Evolutionary conservation across 2,329 filamentous ascomycete species (phyloP).

Genomic region (Penicillium sp.): DNA sequence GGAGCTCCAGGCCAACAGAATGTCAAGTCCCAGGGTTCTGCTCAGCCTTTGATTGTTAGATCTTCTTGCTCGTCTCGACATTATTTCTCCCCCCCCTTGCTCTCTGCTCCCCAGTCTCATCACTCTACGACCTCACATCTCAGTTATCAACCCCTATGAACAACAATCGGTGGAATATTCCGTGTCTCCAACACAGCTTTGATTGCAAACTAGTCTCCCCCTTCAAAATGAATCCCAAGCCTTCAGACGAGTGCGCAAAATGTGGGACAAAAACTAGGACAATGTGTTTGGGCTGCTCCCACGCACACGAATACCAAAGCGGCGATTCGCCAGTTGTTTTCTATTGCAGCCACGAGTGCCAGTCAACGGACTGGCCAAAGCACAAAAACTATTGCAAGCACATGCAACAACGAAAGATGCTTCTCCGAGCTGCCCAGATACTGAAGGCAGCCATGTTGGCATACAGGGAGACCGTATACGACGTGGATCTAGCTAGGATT

Average conservation of each 20-base stretch:
- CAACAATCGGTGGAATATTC: not conserved
- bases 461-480: not conserved
- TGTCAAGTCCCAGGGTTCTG: not conserved
- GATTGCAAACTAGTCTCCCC: not conserved
- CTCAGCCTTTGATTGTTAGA: not conserved
- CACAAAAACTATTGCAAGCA: not conserved
- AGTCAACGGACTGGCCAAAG: not conserved
- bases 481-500: not conserved
- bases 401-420: not conserved
- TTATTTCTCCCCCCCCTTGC: not conserved
- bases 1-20: not conserved
- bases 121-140: not conserved
- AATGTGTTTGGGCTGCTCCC: not conserved
- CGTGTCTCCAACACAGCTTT: not conserved
- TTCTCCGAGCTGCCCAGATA: not conserved
- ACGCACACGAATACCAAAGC: not conserved
- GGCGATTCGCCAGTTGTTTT: not conserved
- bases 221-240: not conserved
- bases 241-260: not conserved
- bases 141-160: not conserved
- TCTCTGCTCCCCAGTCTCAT: not conserved
- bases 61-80: not conserved
- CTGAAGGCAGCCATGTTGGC: not conserved
- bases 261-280: not conserved
- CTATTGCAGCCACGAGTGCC: not conserved